These are phyloP conservation scores for Balansia obtecta DNA, from an alignment of 2,329 filamentous ascomycete genomes.

Conservation along the genomic window DNA sequence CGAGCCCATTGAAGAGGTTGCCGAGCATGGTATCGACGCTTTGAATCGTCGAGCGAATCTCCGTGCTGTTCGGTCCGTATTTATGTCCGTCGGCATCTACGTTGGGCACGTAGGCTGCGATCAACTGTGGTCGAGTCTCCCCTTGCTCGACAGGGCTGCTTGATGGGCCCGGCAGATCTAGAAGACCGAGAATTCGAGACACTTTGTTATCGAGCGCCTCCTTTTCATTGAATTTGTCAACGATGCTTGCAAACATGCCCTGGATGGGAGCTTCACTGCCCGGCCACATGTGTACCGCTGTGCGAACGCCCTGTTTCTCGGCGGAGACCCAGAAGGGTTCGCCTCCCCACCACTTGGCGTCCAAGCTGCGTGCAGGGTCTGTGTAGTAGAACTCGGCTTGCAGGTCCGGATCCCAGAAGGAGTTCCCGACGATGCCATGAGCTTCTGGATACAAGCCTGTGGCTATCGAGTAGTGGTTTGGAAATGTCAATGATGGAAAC, in stretches of 20 bases:
- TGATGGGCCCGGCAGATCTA: slow-evolving; percentile 70
- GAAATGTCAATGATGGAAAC: slow-evolving; percentile 93
- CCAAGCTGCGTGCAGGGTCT: slow-evolving; percentile 59
- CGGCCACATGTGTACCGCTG: slow-evolving; percentile 97
- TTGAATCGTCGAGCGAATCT: slow-evolving; percentile 67
- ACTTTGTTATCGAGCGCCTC: slow-evolving; percentile 69
- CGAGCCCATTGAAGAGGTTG: slow-evolving; percentile 60
- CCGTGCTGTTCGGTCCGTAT: slow-evolving; percentile 89
- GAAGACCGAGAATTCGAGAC: slow-evolving; percentile 62
- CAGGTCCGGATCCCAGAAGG: slow-evolving; percentile 76
- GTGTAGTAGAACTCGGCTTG: slow-evolving; percentile 82
- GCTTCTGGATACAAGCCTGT: slow-evolving; percentile 88
- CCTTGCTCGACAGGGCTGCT: slow-evolving; percentile 34
- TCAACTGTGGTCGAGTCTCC: slow-evolving; percentile 68
- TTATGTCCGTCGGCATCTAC: slow-evolving; percentile 79
- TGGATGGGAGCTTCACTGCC: slow-evolving; percentile 82
- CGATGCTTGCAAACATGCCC: slow-evolving; percentile 59
- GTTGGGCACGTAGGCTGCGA: slow-evolving; percentile 88
- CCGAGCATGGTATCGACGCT: slow-evolving; percentile 77
- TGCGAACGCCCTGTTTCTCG: slow-evolving; percentile 64
- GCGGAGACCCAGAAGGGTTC: slow-evolving; percentile 93
- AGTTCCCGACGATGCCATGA: slow-evolving; percentile 88
- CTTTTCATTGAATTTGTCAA: slow-evolving; percentile 75
- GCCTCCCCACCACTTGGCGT: slow-evolving; percentile 87
- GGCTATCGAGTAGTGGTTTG: slow-evolving; percentile 87